Percentiles rank a stretch among this genome's conserved stretches.
These are phyloP conservation scores for Bathelium albidoporum DNA, from an alignment of 495 filamentous ascomycete genomes.

Conservation along the genomic window DNA sequence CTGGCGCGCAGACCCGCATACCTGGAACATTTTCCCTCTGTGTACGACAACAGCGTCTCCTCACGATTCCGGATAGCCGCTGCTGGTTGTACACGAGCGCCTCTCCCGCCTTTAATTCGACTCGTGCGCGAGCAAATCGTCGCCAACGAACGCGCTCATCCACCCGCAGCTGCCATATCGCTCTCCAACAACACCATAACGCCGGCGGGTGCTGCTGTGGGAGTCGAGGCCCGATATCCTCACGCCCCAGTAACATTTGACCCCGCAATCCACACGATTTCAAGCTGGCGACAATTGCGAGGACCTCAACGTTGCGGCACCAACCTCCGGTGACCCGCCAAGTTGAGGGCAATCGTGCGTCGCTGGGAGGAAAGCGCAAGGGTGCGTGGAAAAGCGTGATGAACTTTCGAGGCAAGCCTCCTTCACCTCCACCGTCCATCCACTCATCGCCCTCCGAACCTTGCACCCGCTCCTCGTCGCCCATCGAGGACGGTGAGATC, in stretches of 20 bases:
- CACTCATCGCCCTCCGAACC: conserved; percentile 11
- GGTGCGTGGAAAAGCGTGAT: conserved; percentile 3
- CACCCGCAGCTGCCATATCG: neutral
- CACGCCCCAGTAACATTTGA: conserved; percentile 1
- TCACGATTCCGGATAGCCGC: neutral
- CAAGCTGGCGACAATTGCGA: conserved; percentile 4
- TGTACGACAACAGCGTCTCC: neutral
- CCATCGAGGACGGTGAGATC: conserved; percentile 47
- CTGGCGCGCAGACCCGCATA: conserved; percentile 3
- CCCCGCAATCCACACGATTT: neutral
- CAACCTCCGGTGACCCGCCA: neutral
- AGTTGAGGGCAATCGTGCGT: neutral
- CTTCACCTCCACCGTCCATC: conserved; percentile 13
- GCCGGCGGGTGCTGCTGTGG: conserved; percentile 2
- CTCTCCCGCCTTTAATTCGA: neutral
- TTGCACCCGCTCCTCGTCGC: conserved; percentile 17
- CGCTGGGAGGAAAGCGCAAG: conserved; percentile 5
- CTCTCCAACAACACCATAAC: neutral
- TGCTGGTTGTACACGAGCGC: neutral
- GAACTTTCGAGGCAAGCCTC: conserved; percentile 7
- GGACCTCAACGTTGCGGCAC: conserved; percentile 3
- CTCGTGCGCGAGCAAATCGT: neutral
- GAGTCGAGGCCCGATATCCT: neutral
- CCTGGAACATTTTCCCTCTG: neutral
- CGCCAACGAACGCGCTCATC: neutral